phyloP scores from a whole-genome alignment of 495 filamentous ascomycete genomes.

The Penicillium soppii region DNA sequence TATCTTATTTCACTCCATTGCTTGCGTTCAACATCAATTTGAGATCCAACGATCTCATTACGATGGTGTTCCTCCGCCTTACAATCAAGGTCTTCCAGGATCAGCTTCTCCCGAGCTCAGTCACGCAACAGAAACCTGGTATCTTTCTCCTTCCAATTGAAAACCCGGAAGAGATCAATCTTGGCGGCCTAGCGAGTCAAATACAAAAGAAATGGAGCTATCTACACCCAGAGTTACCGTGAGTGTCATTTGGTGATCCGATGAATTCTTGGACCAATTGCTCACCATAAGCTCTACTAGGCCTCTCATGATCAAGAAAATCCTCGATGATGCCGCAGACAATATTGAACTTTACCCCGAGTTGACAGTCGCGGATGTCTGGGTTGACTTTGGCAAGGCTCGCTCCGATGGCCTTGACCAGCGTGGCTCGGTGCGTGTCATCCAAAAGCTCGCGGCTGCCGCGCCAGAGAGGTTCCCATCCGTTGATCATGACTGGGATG shows the following conservation, averaged over 20 bases:
- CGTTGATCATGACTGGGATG: slow-evolving; percentile 36
- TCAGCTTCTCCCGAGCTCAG: slow-evolving; percentile 7
- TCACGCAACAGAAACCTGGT: slow-evolving; percentile 13
- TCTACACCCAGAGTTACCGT: slow-evolving; percentile 33
- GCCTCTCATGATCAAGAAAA: slow-evolving; percentile 38
- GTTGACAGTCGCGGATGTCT: slow-evolving; percentile 39
- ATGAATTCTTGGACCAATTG: background rate
- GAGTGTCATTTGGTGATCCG: slow-evolving; percentile 20
- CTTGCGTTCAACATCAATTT: too few species aligned
- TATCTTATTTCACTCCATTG: too few species aligned
- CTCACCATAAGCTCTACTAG: slow-evolving; percentile 17
- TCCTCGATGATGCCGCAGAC: slow-evolving; percentile 36
- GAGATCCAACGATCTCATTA: too few species aligned
- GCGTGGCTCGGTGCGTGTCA: slow-evolving; percentile 31
- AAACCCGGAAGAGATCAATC: slow-evolving; percentile 29
- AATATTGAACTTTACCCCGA: slow-evolving; percentile 31
- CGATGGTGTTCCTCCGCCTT: slow-evolving; percentile 42
- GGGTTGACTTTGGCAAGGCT: slow-evolving; percentile 37
- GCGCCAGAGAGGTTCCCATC: slow-evolving; percentile 31
- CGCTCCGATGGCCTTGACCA: slow-evolving; percentile 37
- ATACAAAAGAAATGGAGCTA: slow-evolving; percentile 39
- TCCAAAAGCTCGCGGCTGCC: slow-evolving; percentile 25
- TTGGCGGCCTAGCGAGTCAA: slow-evolving; percentile 30
- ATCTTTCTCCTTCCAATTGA: slow-evolving; percentile 32
- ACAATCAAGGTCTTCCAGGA: slow-evolving; percentile 36